Evolutionary conservation across 768 basidiomycete species (phyloP).

Genomic region (Neoboletus magnificus): DNA sequence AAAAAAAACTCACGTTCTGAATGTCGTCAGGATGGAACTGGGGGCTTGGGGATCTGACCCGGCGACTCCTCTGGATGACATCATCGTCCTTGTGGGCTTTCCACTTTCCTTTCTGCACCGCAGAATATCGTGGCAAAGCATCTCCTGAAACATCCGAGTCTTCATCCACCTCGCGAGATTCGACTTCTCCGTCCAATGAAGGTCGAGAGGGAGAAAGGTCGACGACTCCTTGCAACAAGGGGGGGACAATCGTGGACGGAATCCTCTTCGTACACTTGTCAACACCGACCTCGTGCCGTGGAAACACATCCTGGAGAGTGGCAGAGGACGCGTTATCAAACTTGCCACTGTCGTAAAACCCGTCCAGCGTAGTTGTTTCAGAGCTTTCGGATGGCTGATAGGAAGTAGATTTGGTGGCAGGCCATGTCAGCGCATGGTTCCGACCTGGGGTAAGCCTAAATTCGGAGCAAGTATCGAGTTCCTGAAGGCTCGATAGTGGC

Average conservation of each 20-base stretch:
- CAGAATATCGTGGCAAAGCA: constrained; percentile 1
- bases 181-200: background rate
- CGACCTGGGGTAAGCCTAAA: background rate
- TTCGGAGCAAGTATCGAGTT: background rate
- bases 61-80: background rate
- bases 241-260: constrained; percentile 15
- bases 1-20: constrained; percentile 6
- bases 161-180: background rate
- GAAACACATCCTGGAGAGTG: constrained; percentile 9
- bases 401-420: constrained; percentile 2
- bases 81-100: background rate
- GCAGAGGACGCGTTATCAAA: constrained; percentile 11
- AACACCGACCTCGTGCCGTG: constrained; percentile 1
- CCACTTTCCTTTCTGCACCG: constrained; percentile 16
- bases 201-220: background rate
- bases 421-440: background rate
- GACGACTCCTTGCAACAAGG: constrained; percentile 10
- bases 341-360: background rate
- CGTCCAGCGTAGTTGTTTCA: background rate
- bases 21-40: background rate
- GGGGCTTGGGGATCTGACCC: background rate
- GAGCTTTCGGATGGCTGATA: constrained; percentile 2
- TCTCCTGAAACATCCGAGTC: background rate
- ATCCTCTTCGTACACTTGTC: constrained; percentile 2
- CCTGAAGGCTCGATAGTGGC: background rate